Conservation (phyloP, 352 stramenopile genomes). For the Phytophthora pini region DNA sequence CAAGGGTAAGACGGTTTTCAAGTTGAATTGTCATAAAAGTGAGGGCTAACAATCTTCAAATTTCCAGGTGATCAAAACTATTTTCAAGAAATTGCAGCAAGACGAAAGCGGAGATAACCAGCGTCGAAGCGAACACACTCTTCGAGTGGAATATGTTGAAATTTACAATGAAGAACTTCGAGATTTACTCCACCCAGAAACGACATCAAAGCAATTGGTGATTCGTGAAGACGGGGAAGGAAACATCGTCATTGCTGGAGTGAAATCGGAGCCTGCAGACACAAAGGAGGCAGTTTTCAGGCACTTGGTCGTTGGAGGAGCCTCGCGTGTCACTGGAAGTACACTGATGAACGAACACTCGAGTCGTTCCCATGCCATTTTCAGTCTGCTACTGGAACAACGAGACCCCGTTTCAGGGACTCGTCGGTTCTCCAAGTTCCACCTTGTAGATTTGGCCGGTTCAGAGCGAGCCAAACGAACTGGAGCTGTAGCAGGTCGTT, state of each 20-base stretch:
- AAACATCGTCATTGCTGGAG: slow-evolving; percentile 82
- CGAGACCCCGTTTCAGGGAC: slow-evolving; percentile 46
- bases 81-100: slow-evolving; percentile 72
- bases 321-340: slow-evolving; percentile 82
- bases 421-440: slow-evolving; percentile 89
- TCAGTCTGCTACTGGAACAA: slow-evolving; percentile 89
- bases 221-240: slow-evolving; percentile 85
- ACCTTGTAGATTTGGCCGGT: slow-evolving; percentile 96
- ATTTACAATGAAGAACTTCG: slow-evolving; percentile 99
- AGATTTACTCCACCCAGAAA: slow-evolving; percentile 93
- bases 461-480: slow-evolving; percentile 95
- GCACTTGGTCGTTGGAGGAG: slow-evolving; percentile 79
- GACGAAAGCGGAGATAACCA: slow-evolving; percentile 44
- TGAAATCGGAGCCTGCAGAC: slow-evolving; percentile 82
- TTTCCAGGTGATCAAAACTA: slow-evolving; percentile 63
- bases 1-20: slow-evolving; percentile 56
- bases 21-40: background rate
- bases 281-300: slow-evolving; percentile 84
- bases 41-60: slow-evolving; percentile 2
- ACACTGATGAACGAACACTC: slow-evolving; percentile 93
- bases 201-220: slow-evolving; percentile 73
- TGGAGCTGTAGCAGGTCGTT: slow-evolving; percentile 81
- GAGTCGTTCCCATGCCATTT: slow-evolving; percentile 92
- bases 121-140: slow-evolving; percentile 66
- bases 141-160: slow-evolving; percentile 97